These are phyloP conservation scores for Orbilia brochopaga DNA, from an alignment of 2,329 filamentous ascomycete species.

Conservation along the genomic window DNA sequence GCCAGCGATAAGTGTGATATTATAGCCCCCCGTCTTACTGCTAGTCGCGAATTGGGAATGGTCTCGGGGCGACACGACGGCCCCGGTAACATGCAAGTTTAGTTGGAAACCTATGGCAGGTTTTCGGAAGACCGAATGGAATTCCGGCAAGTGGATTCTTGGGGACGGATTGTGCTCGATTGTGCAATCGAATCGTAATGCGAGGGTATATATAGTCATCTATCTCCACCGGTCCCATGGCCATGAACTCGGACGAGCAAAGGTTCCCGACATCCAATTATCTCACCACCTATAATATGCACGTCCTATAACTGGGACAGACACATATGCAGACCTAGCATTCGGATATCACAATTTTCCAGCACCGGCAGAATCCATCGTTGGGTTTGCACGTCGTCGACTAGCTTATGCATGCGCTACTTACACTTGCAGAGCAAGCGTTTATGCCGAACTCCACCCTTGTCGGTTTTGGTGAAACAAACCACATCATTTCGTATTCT, in stretches of 20 bases:
- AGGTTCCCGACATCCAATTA: slow-evolving; percentile 44
- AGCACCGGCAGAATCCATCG: slow-evolving; percentile 19
- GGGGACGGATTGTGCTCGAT: slow-evolving; percentile 21
- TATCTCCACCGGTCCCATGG: slow-evolving; percentile 32
- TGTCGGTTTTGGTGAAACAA: slow-evolving; percentile 25
- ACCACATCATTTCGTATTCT: slow-evolving; percentile 33
- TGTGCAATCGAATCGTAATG: slow-evolving; percentile 30
- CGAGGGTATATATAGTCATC: slow-evolving; percentile 33
- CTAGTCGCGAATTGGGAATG: slow-evolving; percentile 23
- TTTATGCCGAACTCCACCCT: slow-evolving; percentile 30
- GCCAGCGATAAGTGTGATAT: slow-evolving; percentile 50
- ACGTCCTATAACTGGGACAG: slow-evolving; percentile 29
- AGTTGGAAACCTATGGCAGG: slow-evolving; percentile 14
- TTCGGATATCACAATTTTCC: slow-evolving; percentile 28
- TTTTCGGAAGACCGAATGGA: slow-evolving; percentile 39
- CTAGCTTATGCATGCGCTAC: neutral
- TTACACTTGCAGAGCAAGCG: neutral
- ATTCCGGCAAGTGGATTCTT: slow-evolving; percentile 34
- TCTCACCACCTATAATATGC: slow-evolving; percentile 48
- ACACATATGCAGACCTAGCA: slow-evolving; percentile 26
- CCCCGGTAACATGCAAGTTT: slow-evolving; percentile 17
- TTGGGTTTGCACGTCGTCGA: slow-evolving; percentile 5
- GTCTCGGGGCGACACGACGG: slow-evolving; percentile 22
- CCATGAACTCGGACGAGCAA: slow-evolving; percentile 45
- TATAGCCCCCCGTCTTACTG: slow-evolving; percentile 33